Evolutionary conservation across 805 yeast species (phyloP), one percentile per base, ranked within the genome.

Genomic region (Yarrowia porcina): DNA sequence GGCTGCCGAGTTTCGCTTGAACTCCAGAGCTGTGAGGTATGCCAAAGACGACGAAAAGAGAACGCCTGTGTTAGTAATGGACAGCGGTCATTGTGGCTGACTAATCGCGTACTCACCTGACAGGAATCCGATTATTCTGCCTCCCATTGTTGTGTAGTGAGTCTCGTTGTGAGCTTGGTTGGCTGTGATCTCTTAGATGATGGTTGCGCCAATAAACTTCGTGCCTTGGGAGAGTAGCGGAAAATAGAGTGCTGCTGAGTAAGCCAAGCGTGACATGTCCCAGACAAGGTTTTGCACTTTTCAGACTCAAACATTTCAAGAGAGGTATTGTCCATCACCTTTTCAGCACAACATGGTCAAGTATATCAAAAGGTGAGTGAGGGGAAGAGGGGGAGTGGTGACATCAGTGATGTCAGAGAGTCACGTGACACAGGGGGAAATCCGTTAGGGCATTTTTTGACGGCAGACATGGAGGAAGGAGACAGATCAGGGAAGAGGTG

Each of bases 1-100:
- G 33, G 75, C 75, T 20, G 67, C 69, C 61, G 82, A 81, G 69
- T 81, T 82, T 38, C 72, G 72, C 57, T 78, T 77, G 66, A 89
- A 79, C 67, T 85, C 82, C 63, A 77, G 77, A 2, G 83, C 83
- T 1, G 90, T 84, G 66, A 83, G 78, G 72, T 87, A 86, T 2
- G 87, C 82, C 11, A 83, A 71, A 1, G 88, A 79, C 13, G 72
- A 67, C 3, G 90, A 82, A 1, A 89, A 82, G n/a, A 86, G 76
- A 1, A 84, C 84, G 11, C 86, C 86, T 64, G 78, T 61, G 80
- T 77, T 15, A 82, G 81, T 63, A 30, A 36, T 17, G 17, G 23
- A 7, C n/a, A n/a, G n/a, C n/a, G n/a, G n/a, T n/a, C n/a, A n/a
- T n/a, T n/a, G n/a, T n/a, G n/a, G n/a, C n/a, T n/a, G n/a, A n/a